These are phyloP conservation scores for Madurella fahalii DNA, from an alignment of 2,329 filamentous ascomycete genomes.

Conservation along the genomic window DNA sequence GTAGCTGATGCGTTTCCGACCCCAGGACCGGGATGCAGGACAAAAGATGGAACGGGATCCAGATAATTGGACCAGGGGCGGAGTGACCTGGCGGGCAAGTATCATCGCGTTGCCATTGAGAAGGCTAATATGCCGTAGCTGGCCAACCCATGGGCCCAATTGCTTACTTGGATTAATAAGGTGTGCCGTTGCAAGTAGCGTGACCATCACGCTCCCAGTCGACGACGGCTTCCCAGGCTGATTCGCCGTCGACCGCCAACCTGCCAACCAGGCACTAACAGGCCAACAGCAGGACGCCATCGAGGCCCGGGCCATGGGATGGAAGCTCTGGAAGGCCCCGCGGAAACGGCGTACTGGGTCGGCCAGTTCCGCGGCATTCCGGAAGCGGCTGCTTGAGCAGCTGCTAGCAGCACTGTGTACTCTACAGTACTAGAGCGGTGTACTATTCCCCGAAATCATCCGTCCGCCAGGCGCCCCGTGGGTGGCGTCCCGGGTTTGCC, in stretches of 20 bases:
- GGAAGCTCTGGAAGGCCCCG: not conserved
- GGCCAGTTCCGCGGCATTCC: not conserved
- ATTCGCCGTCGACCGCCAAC: not conserved
- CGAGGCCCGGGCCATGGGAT: not conserved
- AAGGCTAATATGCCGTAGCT: not conserved
- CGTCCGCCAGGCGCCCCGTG: not conserved
- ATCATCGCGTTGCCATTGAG: not conserved
- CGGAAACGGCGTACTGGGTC: not conserved
- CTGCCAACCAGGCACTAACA: not conserved
- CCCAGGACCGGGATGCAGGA: conserved; percentile 1
- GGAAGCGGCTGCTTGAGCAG: not conserved
- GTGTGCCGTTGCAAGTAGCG: not conserved
- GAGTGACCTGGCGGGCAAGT: not conserved
- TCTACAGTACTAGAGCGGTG: too few species aligned
- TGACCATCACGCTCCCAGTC: not conserved
- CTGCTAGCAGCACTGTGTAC: conserved; percentile 2
- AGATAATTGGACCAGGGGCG: not conserved
- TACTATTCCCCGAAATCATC: not conserved
- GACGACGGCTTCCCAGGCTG: too few species aligned
- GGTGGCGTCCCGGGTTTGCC: not conserved
- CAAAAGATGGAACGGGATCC: conserved; percentile 13
- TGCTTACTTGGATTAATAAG: not conserved
- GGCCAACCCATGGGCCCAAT: not conserved
- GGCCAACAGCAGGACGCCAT: not conserved
- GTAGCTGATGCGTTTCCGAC: not conserved